Conservation (phyloP, 495 filamentous ascomycete species). For the Trypethelium eluteriae region DNA sequence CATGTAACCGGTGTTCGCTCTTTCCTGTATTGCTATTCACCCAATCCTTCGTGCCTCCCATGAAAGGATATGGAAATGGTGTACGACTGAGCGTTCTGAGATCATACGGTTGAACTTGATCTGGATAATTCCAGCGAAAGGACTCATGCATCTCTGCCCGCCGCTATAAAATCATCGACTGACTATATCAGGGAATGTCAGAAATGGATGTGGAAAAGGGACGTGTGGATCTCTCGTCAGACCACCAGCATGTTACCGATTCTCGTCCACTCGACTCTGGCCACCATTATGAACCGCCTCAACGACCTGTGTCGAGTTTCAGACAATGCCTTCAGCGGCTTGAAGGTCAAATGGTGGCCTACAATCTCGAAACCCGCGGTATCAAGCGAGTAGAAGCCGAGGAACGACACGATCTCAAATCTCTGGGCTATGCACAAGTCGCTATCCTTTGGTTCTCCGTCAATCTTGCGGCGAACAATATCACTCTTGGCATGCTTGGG, state of each 20-base stretch:
- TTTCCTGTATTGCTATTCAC: constrained; percentile 28
- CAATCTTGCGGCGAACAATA: constrained; percentile 70
- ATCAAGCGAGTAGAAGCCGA: constrained; percentile 57
- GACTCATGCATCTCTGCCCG: constrained; percentile 63
- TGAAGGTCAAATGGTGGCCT: constrained; percentile 30
- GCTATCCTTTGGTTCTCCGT: constrained; percentile 66
- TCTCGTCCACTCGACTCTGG: constrained; percentile 13
- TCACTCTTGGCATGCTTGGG: constrained; percentile 66
- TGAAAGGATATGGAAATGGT: constrained; percentile 19
- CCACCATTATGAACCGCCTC: neutral
- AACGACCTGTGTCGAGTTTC: constrained; percentile 13
- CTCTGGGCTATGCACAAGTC: constrained; percentile 58
- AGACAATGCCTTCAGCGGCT: constrained; percentile 22
- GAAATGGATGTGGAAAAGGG: constrained; percentile 19
- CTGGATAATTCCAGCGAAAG: constrained; percentile 99
- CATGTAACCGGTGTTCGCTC: constrained; percentile 63
- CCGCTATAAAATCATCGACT: constrained; percentile 13
- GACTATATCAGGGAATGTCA: constrained; percentile 11
- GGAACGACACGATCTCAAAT: constrained; percentile 52
- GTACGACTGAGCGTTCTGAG: constrained; percentile 61
- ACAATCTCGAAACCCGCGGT: constrained; percentile 56
- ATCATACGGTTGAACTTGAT: constrained; percentile 97
- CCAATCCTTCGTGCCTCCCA: constrained; percentile 11
- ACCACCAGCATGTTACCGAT: constrained; percentile 18
- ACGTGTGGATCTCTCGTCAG: neutral